Evolutionary conservation across 768 basidiomycete genomes (phyloP).

Genomic region (Agrocybe praecox): DNA sequence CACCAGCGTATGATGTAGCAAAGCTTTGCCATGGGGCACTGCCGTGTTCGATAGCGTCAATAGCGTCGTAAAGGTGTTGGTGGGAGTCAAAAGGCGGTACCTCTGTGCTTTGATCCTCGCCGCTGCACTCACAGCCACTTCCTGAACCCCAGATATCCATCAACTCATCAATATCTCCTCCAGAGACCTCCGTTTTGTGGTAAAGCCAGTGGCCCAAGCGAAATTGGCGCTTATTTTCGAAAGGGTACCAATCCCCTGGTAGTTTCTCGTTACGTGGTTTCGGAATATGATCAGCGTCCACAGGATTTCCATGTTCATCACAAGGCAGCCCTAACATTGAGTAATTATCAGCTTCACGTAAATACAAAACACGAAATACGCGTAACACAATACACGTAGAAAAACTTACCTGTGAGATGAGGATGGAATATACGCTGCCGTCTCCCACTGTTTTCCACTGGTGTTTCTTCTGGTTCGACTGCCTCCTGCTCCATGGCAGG

Average conservation of each 20-base stretch:
- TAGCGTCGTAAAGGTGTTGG: constrained; percentile 23
- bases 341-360: too few relatives aligned
- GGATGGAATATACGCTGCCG: too few relatives aligned
- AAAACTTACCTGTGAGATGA: too few relatives aligned
- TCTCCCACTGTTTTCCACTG: too few relatives aligned
- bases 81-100: constrained; percentile 15
- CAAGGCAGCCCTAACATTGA: background rate
- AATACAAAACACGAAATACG: too few relatives aligned
- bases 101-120: background rate
- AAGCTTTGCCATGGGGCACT: constrained; percentile 6
- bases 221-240: background rate
- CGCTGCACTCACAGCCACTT: too few relatives aligned
- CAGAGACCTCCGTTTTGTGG: background rate
- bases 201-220: background rate
- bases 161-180: background rate
- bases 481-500: too few relatives aligned
- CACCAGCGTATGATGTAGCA: background rate
- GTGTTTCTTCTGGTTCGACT: too few relatives aligned
- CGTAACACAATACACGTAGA: too few relatives aligned
- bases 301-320: background rate
- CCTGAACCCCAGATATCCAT: background rate
- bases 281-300: background rate
- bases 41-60: constrained; percentile 24
- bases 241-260: background rate
- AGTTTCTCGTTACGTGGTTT: background rate